These are phyloP conservation scores for Grosmannia serpens DNA, from an alignment of 2,329 filamentous ascomycete species.

Conservation along the genomic window DNA sequence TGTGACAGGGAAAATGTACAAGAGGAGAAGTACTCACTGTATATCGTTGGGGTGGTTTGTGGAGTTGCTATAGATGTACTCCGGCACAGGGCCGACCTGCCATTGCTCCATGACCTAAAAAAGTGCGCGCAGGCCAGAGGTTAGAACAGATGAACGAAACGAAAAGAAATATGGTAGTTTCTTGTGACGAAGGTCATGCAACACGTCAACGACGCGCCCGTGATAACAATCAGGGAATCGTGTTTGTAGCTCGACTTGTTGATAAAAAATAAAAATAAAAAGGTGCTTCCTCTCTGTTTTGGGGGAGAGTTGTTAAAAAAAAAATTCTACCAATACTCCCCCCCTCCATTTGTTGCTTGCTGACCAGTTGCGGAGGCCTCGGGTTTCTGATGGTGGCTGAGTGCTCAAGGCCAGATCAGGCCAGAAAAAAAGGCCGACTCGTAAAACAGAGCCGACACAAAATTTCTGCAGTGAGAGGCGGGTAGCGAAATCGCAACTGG, in stretches of 20 bases:
- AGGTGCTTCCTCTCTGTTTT: neutral
- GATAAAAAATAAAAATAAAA: neutral
- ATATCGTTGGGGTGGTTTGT: slow-evolving; percentile 43
- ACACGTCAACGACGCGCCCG: neutral
- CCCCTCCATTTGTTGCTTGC: neutral
- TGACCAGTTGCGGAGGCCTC: slow-evolving; percentile 8
- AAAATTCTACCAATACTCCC: neutral
- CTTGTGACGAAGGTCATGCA: neutral
- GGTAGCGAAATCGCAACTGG: neutral
- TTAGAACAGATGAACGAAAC: neutral
- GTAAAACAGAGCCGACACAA: neutral
- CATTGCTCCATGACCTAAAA: slow-evolving; percentile 47
- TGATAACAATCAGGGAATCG: neutral
- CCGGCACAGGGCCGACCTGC: slow-evolving; percentile 49
- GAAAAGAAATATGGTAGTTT: neutral
- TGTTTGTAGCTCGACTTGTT: slow-evolving; percentile 1
- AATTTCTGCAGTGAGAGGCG: neutral
- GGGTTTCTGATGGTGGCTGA: slow-evolving; percentile 7
- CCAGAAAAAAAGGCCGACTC: neutral
- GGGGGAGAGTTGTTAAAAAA: neutral
- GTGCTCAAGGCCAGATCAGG: neutral
- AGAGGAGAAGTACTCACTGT: slow-evolving; percentile 38
- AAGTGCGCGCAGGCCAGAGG: neutral
- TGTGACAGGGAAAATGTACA: slow-evolving; percentile 17
- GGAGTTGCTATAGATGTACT: slow-evolving; percentile 45